Evolutionary conservation across 345 rosid species (phyloP).

Genomic region (Lepidium didymum): DNA sequence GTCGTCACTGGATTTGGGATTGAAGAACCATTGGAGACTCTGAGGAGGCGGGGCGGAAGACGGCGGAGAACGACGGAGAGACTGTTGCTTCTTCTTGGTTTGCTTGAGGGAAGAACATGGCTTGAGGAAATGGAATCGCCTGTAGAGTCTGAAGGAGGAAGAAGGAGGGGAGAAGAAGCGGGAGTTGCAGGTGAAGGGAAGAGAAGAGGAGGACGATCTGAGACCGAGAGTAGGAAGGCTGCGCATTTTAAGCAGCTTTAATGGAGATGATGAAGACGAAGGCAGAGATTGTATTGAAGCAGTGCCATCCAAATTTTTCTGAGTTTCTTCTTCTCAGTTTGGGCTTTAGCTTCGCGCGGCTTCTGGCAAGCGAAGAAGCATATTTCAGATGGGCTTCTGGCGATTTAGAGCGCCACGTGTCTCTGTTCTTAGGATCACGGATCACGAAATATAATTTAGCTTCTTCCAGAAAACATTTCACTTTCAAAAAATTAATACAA

Average conservation of each 20-base stretch:
- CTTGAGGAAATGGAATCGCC: conserved; percentile 59
- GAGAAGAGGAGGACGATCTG: conserved; percentile 28
- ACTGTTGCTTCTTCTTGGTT: conserved; percentile 58
- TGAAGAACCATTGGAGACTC: conserved; percentile 65
- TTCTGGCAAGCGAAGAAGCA: background rate
- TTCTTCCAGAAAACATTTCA: background rate
- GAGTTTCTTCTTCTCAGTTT: background rate
- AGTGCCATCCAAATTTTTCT: conserved; percentile 14
- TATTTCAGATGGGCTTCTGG: conserved; percentile 27
- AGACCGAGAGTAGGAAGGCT: conserved; percentile 19
- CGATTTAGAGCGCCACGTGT: conserved; percentile 24
- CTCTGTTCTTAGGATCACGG: conserved; percentile 17
- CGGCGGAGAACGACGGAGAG: conserved; percentile 41
- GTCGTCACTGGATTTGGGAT: conserved; percentile 39
- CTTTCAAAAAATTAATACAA: background rate
- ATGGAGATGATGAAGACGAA: background rate
- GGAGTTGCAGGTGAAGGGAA: conserved; percentile 30
- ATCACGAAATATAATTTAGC: background rate
- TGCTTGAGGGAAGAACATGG: conserved; percentile 77
- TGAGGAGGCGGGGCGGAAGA: conserved; percentile 45
- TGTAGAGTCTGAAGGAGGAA: conserved; percentile 48
- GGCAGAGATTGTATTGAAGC: conserved; percentile 2
- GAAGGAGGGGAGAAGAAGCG: conserved; percentile 21
- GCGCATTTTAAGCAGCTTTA: conserved; percentile 27
- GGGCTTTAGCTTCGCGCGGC: conserved; percentile 19